Conservation (phyloP, 2,329 filamentous ascomycete genomes). For the Epichloe uncinata region DNA sequence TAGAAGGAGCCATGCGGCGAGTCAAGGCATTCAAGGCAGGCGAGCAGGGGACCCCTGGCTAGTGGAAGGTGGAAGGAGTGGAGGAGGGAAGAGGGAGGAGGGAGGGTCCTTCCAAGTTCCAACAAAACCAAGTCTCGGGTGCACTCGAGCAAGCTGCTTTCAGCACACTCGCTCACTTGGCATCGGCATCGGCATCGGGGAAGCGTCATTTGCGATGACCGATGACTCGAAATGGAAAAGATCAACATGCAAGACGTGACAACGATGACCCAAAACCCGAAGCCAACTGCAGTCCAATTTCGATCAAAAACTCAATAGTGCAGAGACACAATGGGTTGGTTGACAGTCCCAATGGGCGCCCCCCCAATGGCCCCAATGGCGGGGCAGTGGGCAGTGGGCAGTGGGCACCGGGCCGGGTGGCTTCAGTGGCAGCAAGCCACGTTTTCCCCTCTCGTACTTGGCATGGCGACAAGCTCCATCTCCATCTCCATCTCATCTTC, state of each 20-base stretch:
- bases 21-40: slow-evolving; percentile 7
- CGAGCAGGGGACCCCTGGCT: slow-evolving; percentile 1
- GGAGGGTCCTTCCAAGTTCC: too few species aligned
- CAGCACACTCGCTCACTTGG: too few species aligned
- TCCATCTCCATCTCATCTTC: too few species aligned
- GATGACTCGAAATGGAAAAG: too few species aligned
- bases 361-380: not conserved
- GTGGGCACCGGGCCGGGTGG: not conserved
- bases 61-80: not conserved
- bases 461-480: not conserved
- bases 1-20: slow-evolving; percentile 1
- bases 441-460: not conserved
- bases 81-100: too few species aligned
- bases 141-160: too few species aligned
- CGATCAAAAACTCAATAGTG: not conserved
- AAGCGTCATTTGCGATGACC: too few species aligned
- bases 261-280: not conserved
- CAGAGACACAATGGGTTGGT: not conserved
- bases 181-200: too few species aligned
- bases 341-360: not conserved
- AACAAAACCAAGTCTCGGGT: too few species aligned
- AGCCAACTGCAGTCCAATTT: not conserved
- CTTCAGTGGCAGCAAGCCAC: not conserved
- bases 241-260: too few species aligned
- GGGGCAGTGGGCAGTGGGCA: not conserved